Evolutionary conservation across 116 monocot genomes (phyloP).

Genomic region (Phalaenopsis hybrid): DNA sequence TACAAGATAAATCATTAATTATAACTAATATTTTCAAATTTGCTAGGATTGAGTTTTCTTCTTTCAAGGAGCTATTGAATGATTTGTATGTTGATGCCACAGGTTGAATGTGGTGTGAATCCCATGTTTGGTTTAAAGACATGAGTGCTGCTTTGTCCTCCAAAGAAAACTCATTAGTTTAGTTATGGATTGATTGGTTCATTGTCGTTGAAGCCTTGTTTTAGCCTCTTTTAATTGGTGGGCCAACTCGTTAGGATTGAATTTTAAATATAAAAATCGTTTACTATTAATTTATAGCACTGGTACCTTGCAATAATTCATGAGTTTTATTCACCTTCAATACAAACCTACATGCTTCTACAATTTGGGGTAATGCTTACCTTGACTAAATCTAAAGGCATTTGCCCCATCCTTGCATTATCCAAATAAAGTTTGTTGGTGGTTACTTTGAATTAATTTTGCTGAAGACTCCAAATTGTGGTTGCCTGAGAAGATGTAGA

Average conservation of each 20-base stretch:
- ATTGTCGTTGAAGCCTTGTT: neutral
- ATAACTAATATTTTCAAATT: too few relatives aligned
- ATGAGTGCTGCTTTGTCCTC: too few relatives aligned
- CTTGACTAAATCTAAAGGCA: conserved; percentile 22
- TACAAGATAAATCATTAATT: too few relatives aligned
- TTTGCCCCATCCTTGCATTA: conserved; percentile 28
- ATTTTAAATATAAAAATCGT: neutral
- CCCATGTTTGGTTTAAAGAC: too few relatives aligned
- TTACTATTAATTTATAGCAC: neutral
- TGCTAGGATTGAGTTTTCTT: too few relatives aligned
- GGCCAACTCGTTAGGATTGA: neutral
- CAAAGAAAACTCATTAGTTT: too few relatives aligned
- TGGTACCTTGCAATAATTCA: neutral
- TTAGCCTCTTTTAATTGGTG: neutral
- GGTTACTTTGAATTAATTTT: conserved; percentile 53
- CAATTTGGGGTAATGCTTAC: conserved; percentile 25
- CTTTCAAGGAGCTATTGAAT: too few relatives aligned
- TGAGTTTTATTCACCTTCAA: conserved; percentile 3
- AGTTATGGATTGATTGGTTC: neutral
- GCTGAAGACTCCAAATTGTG: conserved; percentile 77
- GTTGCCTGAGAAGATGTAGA: conserved; percentile 13
- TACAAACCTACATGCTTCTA: conserved; percentile 1
- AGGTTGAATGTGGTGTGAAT: too few relatives aligned
- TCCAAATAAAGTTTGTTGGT: conserved; percentile 54
- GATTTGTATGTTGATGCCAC: too few relatives aligned